Evolutionary conservation across 2,329 filamentous ascomycete genomes (phyloP), one percentile per base, ranked within the genome.

Genomic region (Phialophora macrospora): DNA sequence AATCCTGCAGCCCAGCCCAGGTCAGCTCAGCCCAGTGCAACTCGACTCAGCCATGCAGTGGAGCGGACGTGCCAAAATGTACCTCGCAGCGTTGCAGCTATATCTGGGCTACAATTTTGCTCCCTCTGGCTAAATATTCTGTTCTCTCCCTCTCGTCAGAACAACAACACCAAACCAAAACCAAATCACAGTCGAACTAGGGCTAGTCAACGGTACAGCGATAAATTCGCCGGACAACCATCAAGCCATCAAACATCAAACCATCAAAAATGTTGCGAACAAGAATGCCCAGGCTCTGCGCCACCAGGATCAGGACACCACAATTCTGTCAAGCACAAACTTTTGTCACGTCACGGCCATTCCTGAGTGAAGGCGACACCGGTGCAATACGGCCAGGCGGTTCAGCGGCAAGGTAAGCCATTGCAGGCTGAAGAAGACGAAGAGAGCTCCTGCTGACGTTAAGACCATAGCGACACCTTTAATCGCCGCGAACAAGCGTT

Each of bases 301-400:
- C 56, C 55, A 67, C 52, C 56, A 67, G 67, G 28, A 69, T 69
- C 62, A 26, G 34, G 48, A 69, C 67, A n/a, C 67, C 67, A 28
- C 65, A 65, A n/a, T 69, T 69, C 41, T 69, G 67, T 48, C 67
- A 69, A 49, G 67, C 67, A 48, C 67, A 69, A 57, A 65, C 60
- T 30, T 69, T 65, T 32, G 60, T 54, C 12, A 69, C 64, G 14
- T 32, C 58, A 51, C 55, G 60, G n/a, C 65, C 62, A 63, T 51
- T n/a, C 41, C 46, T 52, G 26, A 54, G 59, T 48, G 67, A 67
- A 60, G 67, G 67, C 5, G 67, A 67, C 44, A 69, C 65, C 38
- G 67, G 67, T 22, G 55, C 62, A 22, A 28, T 69, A 20, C 57
- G 67, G 55, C 48, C 60, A 44, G 67, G 67, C 52, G 67, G 67